Evolutionary conservation across 2,329 filamentous ascomycete genomes (phyloP), one percentile per base, ranked within the genome.

Genomic region (Cladorrhinum sp.): DNA sequence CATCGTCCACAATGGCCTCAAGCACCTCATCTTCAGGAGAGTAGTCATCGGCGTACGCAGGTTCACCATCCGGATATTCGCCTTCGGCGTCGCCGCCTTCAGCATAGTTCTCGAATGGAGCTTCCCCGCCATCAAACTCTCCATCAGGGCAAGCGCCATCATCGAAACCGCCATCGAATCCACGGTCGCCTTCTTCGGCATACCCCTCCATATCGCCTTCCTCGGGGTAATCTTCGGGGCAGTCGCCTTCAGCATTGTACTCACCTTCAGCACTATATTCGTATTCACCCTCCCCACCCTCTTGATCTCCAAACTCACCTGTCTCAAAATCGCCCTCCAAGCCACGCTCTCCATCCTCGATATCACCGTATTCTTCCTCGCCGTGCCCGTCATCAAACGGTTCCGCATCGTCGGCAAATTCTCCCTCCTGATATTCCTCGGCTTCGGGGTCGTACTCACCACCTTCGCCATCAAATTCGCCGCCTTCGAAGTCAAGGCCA

Each of bases 61-160:
- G n/a, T n/a, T 42, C 36, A 42, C 36, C 36, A 16, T 10, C 36
- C 39, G 57, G 58, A 21, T 30, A 52, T 12, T 49, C 4, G 23
- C 48, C 60, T 16, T 58, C 58, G 12, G 55, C 42, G 16, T 52
- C 50, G 10, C 50, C 42, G 3, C 60, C 61, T 14, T 46, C 57
- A n/a, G 53, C 9, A 50, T 50, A 53, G 2, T 60, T 57, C 3
- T 51, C 53, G 14, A 16, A 1, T 2, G 18, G 7, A 2, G 8
- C 39, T 14, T 42, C 48, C 3, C 39, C 50, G 14, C 23, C 56
- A 10, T 12, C 28, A 28, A 52, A 28, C 26, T 28, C n/a, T n/a
- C n/a, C n/a, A n/a, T n/a, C 26, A 28, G 9, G 4, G 26, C 4
- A 28, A 28, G 4, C 58, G 8, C 20, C 53, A 7, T 54, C 58